A percentile compares a stretch with the other conserved stretches of the same genome.
Conservation (phyloP, 257 asterid genomes). For the Striga asiatica region DNA sequence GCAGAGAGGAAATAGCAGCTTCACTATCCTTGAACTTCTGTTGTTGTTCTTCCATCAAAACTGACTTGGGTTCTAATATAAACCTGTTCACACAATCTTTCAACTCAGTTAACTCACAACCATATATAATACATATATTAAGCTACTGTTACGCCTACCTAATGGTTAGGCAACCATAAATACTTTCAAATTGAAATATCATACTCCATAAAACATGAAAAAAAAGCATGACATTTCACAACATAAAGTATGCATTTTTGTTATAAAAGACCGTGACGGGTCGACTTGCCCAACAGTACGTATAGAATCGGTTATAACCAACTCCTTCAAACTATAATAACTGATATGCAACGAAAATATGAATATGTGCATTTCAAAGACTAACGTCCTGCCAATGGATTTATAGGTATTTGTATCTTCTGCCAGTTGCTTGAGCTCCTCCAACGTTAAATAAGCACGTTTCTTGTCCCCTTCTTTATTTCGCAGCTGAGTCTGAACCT, state of each 20-base stretch:
- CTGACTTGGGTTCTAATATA: conserved; percentile 68
- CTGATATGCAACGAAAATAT: neutral
- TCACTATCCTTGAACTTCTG: conserved; percentile 78
- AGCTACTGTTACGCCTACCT: no score
- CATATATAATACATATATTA: neutral
- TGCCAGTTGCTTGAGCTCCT: conserved; percentile 67
- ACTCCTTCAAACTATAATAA: no score
- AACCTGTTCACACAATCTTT: conserved; percentile 35
- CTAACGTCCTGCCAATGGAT: conserved; percentile 71
- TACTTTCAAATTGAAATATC: no score
- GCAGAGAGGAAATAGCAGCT: conserved; percentile 56
- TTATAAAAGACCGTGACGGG: no score
- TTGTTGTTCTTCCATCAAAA: conserved; percentile 76
- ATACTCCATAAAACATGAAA: no score
- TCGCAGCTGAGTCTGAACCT: conserved; percentile 81
- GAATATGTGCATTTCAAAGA: neutral
- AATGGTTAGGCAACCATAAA: no score
- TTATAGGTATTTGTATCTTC: conserved; percentile 82
- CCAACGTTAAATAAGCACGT: conserved; percentile 84
- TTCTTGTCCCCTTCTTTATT: conserved; percentile 84
- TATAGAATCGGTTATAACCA: no score
- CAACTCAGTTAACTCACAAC: neutral
- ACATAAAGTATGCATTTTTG: no score
- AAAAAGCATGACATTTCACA: neutral
- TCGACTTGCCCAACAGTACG: no score